Percentiles rank a stretch among this genome's conserved stretches.
phyloP scores from a whole-genome alignment of 768 basidiomycete species.

The Russula griseocarnosa region DNA sequence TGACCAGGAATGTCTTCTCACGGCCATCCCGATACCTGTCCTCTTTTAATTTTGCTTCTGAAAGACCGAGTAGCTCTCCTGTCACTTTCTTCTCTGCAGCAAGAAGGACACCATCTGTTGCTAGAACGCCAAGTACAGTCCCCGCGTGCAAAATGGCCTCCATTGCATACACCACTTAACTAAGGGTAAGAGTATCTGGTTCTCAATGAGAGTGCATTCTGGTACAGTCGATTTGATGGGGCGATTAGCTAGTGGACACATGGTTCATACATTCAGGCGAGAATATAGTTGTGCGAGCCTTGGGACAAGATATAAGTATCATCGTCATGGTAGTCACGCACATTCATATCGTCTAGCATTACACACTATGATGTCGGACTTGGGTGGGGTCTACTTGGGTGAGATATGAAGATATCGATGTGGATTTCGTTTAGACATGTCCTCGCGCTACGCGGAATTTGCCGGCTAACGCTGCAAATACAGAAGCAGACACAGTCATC shows the following conservation, averaged over 20 bases:
- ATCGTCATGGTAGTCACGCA: slow-evolving; percentile 42
- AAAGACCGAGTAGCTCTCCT: slow-evolving; percentile 92
- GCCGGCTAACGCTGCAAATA: no score
- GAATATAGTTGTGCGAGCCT: slow-evolving; percentile 96
- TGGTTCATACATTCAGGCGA: slow-evolving; percentile 81
- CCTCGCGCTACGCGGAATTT: neutral
- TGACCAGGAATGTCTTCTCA: slow-evolving; percentile 96
- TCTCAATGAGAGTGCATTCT: slow-evolving; percentile 57
- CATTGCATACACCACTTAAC: slow-evolving; percentile 97
- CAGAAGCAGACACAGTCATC: no score
- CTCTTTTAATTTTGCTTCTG: slow-evolving; percentile 75
- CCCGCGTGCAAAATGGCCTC: slow-evolving; percentile 97
- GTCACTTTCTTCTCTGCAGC: slow-evolving; percentile 98
- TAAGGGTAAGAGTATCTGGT: slow-evolving; percentile 4
- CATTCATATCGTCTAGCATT: slow-evolving; percentile 89
- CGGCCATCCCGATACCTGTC: slow-evolving; percentile 94
- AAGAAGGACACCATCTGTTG: slow-evolving; percentile 85
- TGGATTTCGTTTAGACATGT: slow-evolving; percentile 12
- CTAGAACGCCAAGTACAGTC: slow-evolving; percentile 85
- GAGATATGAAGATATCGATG: neutral
- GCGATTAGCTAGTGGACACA: slow-evolving; percentile 16
- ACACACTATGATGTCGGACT: no score
- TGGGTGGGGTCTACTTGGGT: no score
- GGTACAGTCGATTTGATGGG: slow-evolving; percentile 84
- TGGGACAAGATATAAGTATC: slow-evolving; percentile 27